A percentile compares a stretch with the other conserved stretches of the same genome.
phyloP scores from a whole-genome alignment of 164 flowering plant species.

The Nymphaea colorata region DNA sequence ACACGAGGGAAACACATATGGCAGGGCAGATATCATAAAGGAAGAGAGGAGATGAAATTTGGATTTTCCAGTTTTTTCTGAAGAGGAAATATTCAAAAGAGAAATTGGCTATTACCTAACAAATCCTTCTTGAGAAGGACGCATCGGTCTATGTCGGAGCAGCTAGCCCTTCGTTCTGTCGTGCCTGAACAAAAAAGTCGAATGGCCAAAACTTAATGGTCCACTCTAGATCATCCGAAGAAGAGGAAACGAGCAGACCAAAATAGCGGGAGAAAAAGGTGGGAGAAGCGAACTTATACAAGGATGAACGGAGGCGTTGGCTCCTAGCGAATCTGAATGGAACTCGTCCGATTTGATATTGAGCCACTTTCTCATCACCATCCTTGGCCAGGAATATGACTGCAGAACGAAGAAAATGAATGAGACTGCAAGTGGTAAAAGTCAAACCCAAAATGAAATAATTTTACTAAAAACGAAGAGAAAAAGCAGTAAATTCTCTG shows the following conservation, averaged over 20 bases:
- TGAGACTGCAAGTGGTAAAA: no score
- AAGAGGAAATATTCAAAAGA: neutral
- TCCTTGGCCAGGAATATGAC: constrained; percentile 44
- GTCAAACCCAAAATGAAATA: neutral
- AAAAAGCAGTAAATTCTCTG: neutral
- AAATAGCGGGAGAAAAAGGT: neutral
- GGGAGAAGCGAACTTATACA: neutral
- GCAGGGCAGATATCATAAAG: no score
- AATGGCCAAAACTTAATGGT: no score
- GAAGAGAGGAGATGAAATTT: no score
- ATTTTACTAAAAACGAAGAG: neutral
- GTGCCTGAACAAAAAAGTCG: neutral
- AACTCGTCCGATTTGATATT: constrained; percentile 49
- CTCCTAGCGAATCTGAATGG: constrained; percentile 28
- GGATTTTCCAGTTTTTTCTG: no score
- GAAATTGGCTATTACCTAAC: neutral
- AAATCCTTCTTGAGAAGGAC: constrained; percentile 5
- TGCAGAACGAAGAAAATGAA: neutral
- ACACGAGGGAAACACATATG: no score
- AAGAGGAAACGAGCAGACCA: neutral
- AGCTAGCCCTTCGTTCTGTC: constrained; percentile 39
- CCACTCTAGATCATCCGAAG: no score
- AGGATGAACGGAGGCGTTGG: neutral
- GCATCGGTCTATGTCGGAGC: constrained; percentile 40
- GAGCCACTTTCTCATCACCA: constrained; percentile 56